Base-by-base conservation (phyloP, 169 alveolate species). In the Cryptosporidium viatorum region DNA sequence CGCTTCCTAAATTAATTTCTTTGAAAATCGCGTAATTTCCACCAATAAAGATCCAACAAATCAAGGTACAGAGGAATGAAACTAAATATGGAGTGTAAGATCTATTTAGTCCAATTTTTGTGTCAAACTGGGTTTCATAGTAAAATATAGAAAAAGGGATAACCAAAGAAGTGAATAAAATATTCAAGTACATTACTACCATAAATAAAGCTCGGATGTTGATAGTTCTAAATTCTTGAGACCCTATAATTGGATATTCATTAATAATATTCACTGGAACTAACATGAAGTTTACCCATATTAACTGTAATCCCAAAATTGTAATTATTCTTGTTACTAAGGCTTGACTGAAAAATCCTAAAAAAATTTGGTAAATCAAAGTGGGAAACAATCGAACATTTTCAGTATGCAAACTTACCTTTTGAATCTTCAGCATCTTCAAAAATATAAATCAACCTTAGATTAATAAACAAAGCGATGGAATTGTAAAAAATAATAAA, bases 381-480 rank as follows among this genome's bases (percentile, higher is more conserved):
- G n/a, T 21, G 50, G 26, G 51, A 41, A 80, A 59, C 1, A 80
- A 3, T 3, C 1, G 35, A 29, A 45, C 41, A 23, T 33, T 18
- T 31, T 70, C 12, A 70, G 0, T 6, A 21, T 43, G 12, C 2
- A 8, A 33, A 60, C 89, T 43, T 80, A 80, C 89, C 89, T 80
- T 67, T 80, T 62, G 75, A 59, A 31, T 80, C 89, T 18, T 80
- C 89, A 12, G 58, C 33, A 80, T 80, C 89, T 23, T 80, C 89
- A 65, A 80, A 80, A 9, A 80, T 45, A 65, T 80, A 80, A 8
- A 80, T 26, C 10, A 80, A 39, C 18, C 89, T 29, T 60, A 80
- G 62, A 59, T 59, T 65, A 39, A 80, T 65, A 43, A 80, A 45
- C 0, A 80, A 80, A 48, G 75, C 74, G 12, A 80, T 60, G 9